Conservation (phyloP, 495 filamentous ascomycete species). For the Xylaria venustula region DNA sequence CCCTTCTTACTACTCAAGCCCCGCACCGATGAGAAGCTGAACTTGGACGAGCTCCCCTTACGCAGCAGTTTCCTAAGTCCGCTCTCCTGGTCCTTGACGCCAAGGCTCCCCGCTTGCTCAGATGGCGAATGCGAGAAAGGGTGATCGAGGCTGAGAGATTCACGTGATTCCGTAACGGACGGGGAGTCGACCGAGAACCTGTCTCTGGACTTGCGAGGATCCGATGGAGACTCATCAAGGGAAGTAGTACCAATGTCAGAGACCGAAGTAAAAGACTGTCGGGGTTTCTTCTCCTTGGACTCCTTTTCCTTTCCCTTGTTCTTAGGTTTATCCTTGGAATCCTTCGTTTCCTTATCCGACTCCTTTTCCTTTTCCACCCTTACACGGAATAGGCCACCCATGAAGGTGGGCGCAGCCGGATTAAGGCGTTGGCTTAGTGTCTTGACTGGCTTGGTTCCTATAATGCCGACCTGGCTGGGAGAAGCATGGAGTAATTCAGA, state of each 20-base stretch:
- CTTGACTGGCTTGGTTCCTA: constrained; percentile 50
- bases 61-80: constrained; percentile 71
- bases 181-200: constrained; percentile 54
- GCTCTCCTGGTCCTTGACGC: constrained; percentile 47
- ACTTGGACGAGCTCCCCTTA: constrained; percentile 78
- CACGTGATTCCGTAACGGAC: constrained; percentile 67
- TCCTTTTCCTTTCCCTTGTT: constrained; percentile 28
- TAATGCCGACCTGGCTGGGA: constrained; percentile 49
- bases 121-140: constrained; percentile 64
- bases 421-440: constrained; percentile 43
- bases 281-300: constrained; percentile 40
- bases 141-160: constrained; percentile 64
- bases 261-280: constrained; percentile 25
- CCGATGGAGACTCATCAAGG: constrained; percentile 55
- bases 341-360: constrained; percentile 27
- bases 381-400: constrained; percentile 44
- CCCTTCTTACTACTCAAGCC: constrained; percentile 64
- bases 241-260: constrained; percentile 39
- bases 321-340: constrained; percentile 35
- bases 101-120: constrained; percentile 51
- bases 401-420: constrained; percentile 53
- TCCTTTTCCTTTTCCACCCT: constrained; percentile 42
- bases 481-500: constrained; percentile 37
- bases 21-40: constrained; percentile 62
- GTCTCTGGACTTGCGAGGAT: constrained; percentile 60